phyloP scores from a whole-genome alignment of 257 asterid species.

The Pogostemon cablin region DNA sequence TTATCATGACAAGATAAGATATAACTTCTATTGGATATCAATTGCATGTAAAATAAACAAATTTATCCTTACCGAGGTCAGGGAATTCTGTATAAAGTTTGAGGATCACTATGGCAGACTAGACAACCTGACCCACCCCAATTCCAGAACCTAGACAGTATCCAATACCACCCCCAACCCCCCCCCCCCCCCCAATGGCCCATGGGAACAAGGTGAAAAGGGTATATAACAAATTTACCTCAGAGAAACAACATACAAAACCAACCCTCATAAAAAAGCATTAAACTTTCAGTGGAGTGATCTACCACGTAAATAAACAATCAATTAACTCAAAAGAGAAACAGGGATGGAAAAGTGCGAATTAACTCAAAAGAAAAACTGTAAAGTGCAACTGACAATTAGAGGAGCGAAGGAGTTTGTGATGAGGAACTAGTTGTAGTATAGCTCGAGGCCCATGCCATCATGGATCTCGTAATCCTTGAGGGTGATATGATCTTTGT shows the following conservation, averaged over 20 bases:
- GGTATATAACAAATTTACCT: not conserved
- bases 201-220: not conserved
- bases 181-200: too few species aligned
- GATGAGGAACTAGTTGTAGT: slow-evolving; percentile 54
- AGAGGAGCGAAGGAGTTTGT: not conserved
- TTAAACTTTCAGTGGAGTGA: not conserved
- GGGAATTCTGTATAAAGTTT: not conserved
- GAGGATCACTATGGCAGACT: not conserved
- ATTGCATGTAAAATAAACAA: not conserved
- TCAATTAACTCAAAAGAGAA: not conserved
- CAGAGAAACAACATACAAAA: not conserved
- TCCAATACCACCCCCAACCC: not conserved
- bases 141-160: not conserved
- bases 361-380: not conserved
- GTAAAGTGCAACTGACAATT: not conserved
- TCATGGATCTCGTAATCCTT: slow-evolving; percentile 81
- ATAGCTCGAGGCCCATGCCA: slow-evolving; percentile 93
- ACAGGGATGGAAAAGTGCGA: slow-evolving; percentile 1
- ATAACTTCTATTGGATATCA: not conserved
- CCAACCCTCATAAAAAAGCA: not conserved
- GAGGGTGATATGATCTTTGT: slow-evolving; percentile 85
- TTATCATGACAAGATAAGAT: not conserved
- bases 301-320: not conserved
- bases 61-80: not conserved
- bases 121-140: not conserved